These are phyloP conservation scores for Ocimum tenuiflorum DNA, from an alignment of 257 asterid genomes.

Conservation along the genomic window DNA sequence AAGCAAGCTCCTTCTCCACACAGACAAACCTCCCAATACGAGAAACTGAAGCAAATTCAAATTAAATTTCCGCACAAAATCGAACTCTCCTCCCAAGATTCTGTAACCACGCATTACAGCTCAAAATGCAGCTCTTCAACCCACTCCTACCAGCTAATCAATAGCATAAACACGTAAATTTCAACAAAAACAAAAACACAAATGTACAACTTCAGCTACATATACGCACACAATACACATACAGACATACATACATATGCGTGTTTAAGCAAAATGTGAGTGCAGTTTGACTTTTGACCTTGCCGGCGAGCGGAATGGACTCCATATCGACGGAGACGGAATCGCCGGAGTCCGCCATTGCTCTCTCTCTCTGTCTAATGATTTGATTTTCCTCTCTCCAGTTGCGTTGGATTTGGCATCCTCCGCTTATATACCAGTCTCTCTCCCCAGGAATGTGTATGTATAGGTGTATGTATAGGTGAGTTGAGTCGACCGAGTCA, in stretches of 20 bases:
- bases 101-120: conserved; percentile 15
- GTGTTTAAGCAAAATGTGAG: conserved; percentile 21
- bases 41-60: neutral
- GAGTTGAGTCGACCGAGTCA: conserved; percentile 51
- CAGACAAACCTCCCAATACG: neutral
- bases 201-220: neutral
- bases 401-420: conserved; percentile 53
- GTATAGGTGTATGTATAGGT: neutral
- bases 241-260: neutral
- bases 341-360: conserved; percentile 93
- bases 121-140: conserved; percentile 25
- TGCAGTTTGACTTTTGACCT: conserved; percentile 48
- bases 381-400: conserved; percentile 14
- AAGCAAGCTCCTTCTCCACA: conserved; percentile 9
- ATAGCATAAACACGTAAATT: neutral
- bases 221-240: neutral
- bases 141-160: neutral
- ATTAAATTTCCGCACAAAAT: neutral
- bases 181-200: neutral
- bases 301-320: conserved; percentile 63
- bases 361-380: conserved; percentile 4
- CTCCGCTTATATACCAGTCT: conserved; percentile 44
- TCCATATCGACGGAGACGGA: conserved; percentile 88
- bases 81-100: neutral
- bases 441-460: conserved; percentile 4